Conservation (phyloP, 495 filamentous ascomycete genomes). For the Terfezia claveryi region DNA sequence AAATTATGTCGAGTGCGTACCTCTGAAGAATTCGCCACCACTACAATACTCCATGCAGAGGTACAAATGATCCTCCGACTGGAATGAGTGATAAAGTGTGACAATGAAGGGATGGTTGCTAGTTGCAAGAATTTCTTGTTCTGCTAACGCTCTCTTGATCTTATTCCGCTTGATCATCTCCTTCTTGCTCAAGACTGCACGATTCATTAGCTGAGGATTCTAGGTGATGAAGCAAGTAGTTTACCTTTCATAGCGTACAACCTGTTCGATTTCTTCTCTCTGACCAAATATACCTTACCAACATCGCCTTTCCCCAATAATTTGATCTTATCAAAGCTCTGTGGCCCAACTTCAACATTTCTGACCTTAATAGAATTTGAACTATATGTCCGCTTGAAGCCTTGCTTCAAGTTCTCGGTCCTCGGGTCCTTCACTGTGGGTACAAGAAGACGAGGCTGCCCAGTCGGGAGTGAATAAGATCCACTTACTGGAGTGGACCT, state of each 20-base stretch:
- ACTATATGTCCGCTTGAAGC: slow-evolving; percentile 89
- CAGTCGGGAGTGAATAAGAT: background rate
- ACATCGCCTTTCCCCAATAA: slow-evolving; percentile 97
- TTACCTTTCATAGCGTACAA: slow-evolving; percentile 98
- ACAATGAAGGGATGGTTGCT: slow-evolving; percentile 99
- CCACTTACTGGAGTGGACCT: background rate
- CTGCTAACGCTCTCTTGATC: slow-evolving; percentile 92
- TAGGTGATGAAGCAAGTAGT: slow-evolving; percentile 5
- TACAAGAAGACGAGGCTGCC: slow-evolving; percentile 10
- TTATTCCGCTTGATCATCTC: slow-evolving; percentile 99
- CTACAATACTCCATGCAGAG: slow-evolving; percentile 99
- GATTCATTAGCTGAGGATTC: background rate
- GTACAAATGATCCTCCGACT: slow-evolving; percentile 95
- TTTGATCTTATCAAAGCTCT: slow-evolving; percentile 98
- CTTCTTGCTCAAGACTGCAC: slow-evolving; percentile 85
- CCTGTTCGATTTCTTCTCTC: slow-evolving; percentile 87
- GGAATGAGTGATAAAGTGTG: slow-evolving; percentile 93
- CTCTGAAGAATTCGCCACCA: slow-evolving; percentile 91
- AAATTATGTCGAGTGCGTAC: slow-evolving; percentile 20
- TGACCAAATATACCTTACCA: slow-evolving; percentile 90
- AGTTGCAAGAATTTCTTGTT: slow-evolving; percentile 93
- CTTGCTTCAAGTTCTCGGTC: slow-evolving; percentile 19
- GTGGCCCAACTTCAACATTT: slow-evolving; percentile 85
- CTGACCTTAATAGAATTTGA: slow-evolving; percentile 97
- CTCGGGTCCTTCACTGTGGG: slow-evolving; percentile 20